Conservation (phyloP, 2,329 filamentous ascomycete species). For the Fusarium dimerum region DNA sequence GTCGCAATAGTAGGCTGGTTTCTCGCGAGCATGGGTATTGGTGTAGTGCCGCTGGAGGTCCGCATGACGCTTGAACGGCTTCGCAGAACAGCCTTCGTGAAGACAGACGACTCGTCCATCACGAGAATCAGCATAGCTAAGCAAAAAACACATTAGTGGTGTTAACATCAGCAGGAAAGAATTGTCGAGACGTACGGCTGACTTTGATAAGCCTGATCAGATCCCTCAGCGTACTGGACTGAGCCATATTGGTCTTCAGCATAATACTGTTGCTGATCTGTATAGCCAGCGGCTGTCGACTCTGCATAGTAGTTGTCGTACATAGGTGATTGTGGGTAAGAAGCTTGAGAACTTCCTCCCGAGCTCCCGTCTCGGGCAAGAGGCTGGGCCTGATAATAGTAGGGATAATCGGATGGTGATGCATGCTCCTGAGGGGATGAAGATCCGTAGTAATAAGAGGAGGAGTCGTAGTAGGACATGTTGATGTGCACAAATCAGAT, state of each 20-base stretch:
- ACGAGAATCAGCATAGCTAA: conserved; percentile 18
- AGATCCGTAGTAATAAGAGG: conserved; percentile 11
- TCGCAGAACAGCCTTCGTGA: conserved; percentile 42
- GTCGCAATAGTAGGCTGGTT: conserved; percentile 51
- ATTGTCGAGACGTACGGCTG: conserved; percentile 15
- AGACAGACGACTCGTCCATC: conserved; percentile 42
- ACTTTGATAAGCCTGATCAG: conserved; percentile 6
- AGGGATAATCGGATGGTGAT: conserved; percentile 19
- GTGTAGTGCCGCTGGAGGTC: conserved; percentile 56
- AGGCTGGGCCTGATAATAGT: conserved; percentile 26
- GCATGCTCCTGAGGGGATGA: conserved; percentile 22
- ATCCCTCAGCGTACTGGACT: conserved; percentile 1
- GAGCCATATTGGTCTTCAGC: conserved; percentile 12
- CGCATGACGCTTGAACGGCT: conserved; percentile 52
- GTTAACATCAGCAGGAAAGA: background rate
- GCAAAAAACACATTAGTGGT: conserved; percentile 2
- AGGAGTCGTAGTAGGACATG: conserved; percentile 21
- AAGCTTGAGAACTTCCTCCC: conserved; percentile 30
- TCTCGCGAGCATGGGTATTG: conserved; percentile 48
- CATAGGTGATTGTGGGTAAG: conserved; percentile 31
- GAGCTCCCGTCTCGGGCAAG: conserved; percentile 33
- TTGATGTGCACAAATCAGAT: background rate
- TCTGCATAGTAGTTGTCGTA: conserved; percentile 17
- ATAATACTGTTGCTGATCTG: conserved; percentile 11
- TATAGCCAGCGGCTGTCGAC: conserved; percentile 9